Evolutionary conservation across 2,329 filamentous ascomycete species (phyloP).

Genomic region (Microsporum ferrugineum): DNA sequence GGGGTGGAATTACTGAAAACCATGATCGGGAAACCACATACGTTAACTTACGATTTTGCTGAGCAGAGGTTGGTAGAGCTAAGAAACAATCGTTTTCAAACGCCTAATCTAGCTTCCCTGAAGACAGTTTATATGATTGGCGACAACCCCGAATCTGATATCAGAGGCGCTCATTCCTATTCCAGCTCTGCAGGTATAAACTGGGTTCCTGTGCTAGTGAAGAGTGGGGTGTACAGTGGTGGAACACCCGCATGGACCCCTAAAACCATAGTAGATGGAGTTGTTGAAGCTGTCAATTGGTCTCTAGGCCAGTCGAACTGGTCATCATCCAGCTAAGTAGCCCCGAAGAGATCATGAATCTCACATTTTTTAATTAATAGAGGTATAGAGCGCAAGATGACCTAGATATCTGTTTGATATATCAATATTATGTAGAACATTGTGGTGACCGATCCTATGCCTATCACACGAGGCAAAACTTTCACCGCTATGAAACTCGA

Average conservation of each 20-base stretch:
- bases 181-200: slow-evolving; percentile 53
- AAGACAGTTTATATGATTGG: slow-evolving; percentile 86
- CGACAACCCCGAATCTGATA: slow-evolving; percentile 81
- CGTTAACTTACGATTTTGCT: slow-evolving; percentile 70
- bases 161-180: slow-evolving; percentile 73
- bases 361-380: neutral
- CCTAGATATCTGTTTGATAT: neutral
- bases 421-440: no score
- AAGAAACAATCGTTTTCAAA: slow-evolving; percentile 40
- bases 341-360: neutral
- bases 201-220: slow-evolving; percentile 67
- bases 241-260: slow-evolving; percentile 51
- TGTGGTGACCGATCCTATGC: no score
- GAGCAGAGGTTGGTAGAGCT: slow-evolving; percentile 59
- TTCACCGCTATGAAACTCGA: no score
- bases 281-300: slow-evolving; percentile 66
- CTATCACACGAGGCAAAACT: no score
- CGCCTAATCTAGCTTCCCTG: slow-evolving; percentile 38
- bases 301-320: slow-evolving; percentile 49
- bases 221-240: slow-evolving; percentile 62
- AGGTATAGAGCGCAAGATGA: neutral
- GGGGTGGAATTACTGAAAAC: slow-evolving; percentile 49
- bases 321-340: slow-evolving; percentile 9
- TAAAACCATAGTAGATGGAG: slow-evolving; percentile 58
- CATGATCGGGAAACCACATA: slow-evolving; percentile 73